Percentiles rank a stretch among this genome's conserved stretches.
Conservation (phyloP, 257 asterid genomes). For the Paraleonurus japonicus region DNA sequence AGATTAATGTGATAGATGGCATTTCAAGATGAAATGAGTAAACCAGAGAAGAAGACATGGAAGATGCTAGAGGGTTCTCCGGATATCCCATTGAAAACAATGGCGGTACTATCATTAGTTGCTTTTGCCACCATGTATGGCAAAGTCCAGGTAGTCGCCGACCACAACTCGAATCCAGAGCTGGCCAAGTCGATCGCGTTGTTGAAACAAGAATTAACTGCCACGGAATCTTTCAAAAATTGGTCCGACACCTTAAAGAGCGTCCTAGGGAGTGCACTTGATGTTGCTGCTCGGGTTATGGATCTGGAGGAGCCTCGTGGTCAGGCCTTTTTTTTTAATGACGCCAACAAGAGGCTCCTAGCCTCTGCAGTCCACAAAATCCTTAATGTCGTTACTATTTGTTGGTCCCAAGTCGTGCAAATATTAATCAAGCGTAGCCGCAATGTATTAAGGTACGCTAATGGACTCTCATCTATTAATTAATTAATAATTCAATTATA, state of each 20-base stretch:
- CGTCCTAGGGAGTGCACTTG: neutral
- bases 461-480: too few relatives aligned
- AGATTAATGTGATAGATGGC: neutral
- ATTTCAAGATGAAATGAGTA: neutral
- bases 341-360: neutral
- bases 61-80: neutral
- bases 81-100: neutral
- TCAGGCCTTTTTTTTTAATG: neutral
- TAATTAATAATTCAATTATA: too few relatives aligned
- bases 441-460: too few relatives aligned
- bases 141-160: neutral
- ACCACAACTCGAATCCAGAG: neutral
- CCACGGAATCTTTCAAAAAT: too few relatives aligned
- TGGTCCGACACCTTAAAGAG: neutral
- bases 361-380: neutral
- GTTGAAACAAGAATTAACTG: neutral
- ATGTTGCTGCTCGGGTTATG: neutral
- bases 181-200: neutral
- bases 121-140: conserved; percentile 15
- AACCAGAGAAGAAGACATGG: neutral
- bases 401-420: neutral
- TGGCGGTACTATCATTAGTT: neutral
- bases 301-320: neutral
- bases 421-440: neutral
- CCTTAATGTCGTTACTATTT: neutral